A percentile compares a stretch with the other conserved stretches of the same genome.
These are phyloP conservation scores for Sphagnum tenellum DNA, from an alignment of 225 moss, liverwort and hornwort species.

Conservation along the genomic window DNA sequence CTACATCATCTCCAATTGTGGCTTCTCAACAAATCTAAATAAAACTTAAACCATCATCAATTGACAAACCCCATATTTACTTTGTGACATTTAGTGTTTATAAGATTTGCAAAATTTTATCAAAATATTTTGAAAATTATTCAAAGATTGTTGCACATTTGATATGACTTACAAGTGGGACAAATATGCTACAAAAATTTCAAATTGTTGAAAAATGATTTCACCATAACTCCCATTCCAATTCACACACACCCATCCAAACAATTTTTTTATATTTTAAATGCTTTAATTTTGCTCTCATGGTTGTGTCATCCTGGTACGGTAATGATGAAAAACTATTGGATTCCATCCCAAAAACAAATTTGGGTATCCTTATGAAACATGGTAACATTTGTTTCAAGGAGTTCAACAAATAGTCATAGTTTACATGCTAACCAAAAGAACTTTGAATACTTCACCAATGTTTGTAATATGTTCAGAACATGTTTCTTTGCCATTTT, in stretches of 20 bases:
- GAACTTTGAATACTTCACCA: background rate
- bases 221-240: constrained; percentile 1
- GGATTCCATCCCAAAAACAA: constrained; percentile 3
- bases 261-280: too few species aligned
- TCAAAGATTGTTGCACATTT: background rate
- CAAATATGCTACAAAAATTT: background rate
- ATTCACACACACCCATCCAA: too few species aligned
- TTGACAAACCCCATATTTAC: background rate
- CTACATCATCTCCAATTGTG: too few species aligned
- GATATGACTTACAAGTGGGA: background rate
- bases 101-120: constrained; percentile 10
- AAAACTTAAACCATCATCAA: constrained; percentile 1
- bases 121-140: constrained; percentile 2
- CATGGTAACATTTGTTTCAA: background rate
- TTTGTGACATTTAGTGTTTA: constrained; percentile 4
- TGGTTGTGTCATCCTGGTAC: too few species aligned
- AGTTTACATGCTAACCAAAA: background rate
- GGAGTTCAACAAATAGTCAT: background rate
- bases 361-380: constrained; percentile 2
- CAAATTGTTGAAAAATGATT: background rate
- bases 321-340: background rate
- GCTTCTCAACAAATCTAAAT: too few species aligned
- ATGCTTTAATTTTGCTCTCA: too few species aligned
- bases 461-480: background rate
- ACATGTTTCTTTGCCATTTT: background rate